Percentiles rank a stretch among this genome's conserved stretches.
These are phyloP conservation scores for Psilocybe tampanensis DNA, from an alignment of 768 basidiomycete species.

Conservation along the genomic window DNA sequence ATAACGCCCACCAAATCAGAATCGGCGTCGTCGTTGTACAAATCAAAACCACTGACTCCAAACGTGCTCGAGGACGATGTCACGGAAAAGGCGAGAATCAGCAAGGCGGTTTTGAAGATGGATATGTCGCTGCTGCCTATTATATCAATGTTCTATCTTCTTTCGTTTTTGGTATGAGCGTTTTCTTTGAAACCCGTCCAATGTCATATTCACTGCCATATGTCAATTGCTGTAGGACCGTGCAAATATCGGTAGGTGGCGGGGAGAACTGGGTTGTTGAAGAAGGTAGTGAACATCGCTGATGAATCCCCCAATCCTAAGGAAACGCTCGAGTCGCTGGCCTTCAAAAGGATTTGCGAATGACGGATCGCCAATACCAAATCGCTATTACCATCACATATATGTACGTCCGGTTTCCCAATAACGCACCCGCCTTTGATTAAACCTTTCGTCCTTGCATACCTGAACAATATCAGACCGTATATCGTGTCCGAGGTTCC, in stretches of 20 bases:
- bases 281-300: conserved; percentile 30
- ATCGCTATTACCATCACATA: conserved; percentile 33
- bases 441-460: not conserved
- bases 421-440: not conserved
- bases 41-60: too few species aligned
- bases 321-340: conserved; percentile 52
- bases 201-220: too few species aligned
- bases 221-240: conserved; percentile 23
- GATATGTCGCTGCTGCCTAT: conserved; percentile 35
- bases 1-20: too few species aligned
- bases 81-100: too few species aligned
- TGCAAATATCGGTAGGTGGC: conserved; percentile 31
- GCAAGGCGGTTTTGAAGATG: conserved; percentile 27
- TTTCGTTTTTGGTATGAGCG: conserved; percentile 35
- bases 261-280: conserved; percentile 20
- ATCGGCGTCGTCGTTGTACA: too few species aligned
- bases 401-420: conserved; percentile 20
- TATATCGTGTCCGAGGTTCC: conserved; percentile 52
- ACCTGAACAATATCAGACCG: conserved; percentile 25
- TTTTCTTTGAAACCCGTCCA: not conserved
- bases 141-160: conserved; percentile 40
- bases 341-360: conserved; percentile 41
- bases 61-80: too few species aligned
- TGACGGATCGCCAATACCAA: conserved; percentile 42
- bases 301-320: conserved; percentile 19